Evolutionary conservation across 2,329 filamentous ascomycete species (phyloP), one percentile per base, ranked within the genome.

Genomic region (Fusarium sp.): DNA sequence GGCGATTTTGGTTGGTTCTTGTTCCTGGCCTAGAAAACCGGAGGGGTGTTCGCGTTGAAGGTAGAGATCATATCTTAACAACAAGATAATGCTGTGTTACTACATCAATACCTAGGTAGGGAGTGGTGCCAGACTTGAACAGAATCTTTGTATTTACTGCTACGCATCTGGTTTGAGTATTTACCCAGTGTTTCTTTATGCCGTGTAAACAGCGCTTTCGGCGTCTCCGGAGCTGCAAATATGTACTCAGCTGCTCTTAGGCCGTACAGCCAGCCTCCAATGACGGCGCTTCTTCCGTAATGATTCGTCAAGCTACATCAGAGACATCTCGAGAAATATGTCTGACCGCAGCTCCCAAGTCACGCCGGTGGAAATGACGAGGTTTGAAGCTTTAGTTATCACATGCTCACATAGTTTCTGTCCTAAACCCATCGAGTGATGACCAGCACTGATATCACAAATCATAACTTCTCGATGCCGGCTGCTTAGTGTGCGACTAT

Each of bases 1-100:
- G 41, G 11, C 39, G 32, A n/a, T 36, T 41, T 31, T 57, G 47
- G 52, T 61, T 62, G 61, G 61, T 36, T 39, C 49, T 25, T 58
- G 58, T 59, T 51, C 62, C 58, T 65, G 45, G 12, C 32, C 52
- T 50, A 49, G 40, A 41, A 25, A 26, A 13, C 7, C 48, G 43
- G 36, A 34, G 46, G 28, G 2, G 26, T 32, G 28, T 13, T 26
- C 13, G 26, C 34, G 25, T 36, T 25, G 43, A 42, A 15, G 19
- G 28, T 28, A 2, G n/a, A 15, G 29, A n/a, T 29, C 31, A 26
- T 40, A 39, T 42, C 19, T 19, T 40, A 45, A 42, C 10, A 13
- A 19, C 10, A 13, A 19, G 38, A 22, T 15, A 29, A 50, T 31
- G 34, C n/a, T 19, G 15, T 4, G n/a, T 35, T 9, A 15, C 19